Base-by-base conservation (phyloP, 2,329 filamentous ascomycete species). In the Colletotrichum liriopes region DNA sequence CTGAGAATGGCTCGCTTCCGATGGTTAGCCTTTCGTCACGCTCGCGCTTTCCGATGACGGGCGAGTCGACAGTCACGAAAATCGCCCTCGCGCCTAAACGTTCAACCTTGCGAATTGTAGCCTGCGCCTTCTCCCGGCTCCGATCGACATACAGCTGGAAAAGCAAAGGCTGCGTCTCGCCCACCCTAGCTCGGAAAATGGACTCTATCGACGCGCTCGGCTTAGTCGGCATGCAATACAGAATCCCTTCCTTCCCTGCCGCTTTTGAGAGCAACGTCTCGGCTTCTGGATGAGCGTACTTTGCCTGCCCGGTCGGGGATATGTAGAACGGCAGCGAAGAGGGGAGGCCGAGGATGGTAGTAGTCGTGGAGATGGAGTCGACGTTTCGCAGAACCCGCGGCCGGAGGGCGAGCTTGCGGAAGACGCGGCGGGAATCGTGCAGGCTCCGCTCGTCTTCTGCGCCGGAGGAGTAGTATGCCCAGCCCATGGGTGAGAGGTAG, bases 381-480 rank as follows among this genome's bases (percentile, higher is more conserved):
- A 88, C 20, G 83, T 97, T 93, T 74, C 95, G 86, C 81, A 97
- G 96, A 52, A 97, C 89, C 35, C 94, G 87, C 12, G 94, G 94
- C 16, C 94, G 91, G 6, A 97, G 87, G 32, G 69, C 59, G 76
- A 97, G 95, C 71, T 89, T 88, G 45, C 88, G 88, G 81, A 94
- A 97, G 35, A 93, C 92, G 35, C 85, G 82, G 77, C 91, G 93
- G 84, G 97, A 97, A 81, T 92, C 88, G 23, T 81, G 81, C 80
- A 97, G 96, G 74, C 92, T 92, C 75, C 89, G 81, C 47, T 94
- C 86, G 81, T 97, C 94, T 80, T 97, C 94, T 66, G 88, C 86
- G 1, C 93, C 93, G 0, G 94, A 96, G 82, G 89, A 95, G 84
- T 97, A 97, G 83, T 97, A 97, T 59, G 93, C 71, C 71, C 71